Conservation (phyloP, 345 rosid species). For the Arabidopsis thaliana region DNA sequence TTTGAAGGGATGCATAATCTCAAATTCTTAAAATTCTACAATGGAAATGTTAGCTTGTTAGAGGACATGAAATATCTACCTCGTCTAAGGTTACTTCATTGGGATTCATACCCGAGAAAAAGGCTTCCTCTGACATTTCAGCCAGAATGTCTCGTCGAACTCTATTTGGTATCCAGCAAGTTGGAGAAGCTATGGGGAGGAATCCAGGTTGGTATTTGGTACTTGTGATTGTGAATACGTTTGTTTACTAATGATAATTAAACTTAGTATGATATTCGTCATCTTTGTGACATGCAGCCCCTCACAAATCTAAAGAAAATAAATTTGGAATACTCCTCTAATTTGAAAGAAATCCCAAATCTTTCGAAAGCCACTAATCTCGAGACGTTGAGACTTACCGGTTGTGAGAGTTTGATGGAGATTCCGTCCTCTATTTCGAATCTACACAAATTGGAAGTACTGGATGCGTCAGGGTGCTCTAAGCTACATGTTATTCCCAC, state of each 20-base stretch:
- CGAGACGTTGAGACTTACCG: background rate
- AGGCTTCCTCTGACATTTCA: conserved; percentile 24
- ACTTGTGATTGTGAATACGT: too few species aligned
- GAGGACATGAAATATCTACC: conserved; percentile 14
- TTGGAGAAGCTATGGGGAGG: conserved; percentile 43
- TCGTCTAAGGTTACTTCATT: conserved; percentile 16
- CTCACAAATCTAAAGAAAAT: conserved; percentile 33
- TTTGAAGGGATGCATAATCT: conserved; percentile 39
- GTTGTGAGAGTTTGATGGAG: conserved; percentile 14
- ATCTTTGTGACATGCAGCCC: conserved; percentile 24
- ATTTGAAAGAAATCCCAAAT: conserved; percentile 36
- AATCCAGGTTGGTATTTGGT: conserved; percentile 33
- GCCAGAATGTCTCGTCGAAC: background rate
- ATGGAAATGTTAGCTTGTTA: background rate
- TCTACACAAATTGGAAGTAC: background rate
- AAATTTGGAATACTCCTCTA: background rate
- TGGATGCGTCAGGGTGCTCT: background rate
- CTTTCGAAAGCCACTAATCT: conserved; percentile 38
- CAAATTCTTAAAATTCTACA: conserved; percentile 7
- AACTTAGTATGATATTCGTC: background rate
- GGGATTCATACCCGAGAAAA: conserved; percentile 22
- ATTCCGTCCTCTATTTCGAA: background rate
- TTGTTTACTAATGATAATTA: background rate
- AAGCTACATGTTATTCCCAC: background rate
- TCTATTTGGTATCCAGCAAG: background rate